phyloP scores from a whole-genome alignment of 345 rosid genomes.

The Populus davidiana region DNA sequence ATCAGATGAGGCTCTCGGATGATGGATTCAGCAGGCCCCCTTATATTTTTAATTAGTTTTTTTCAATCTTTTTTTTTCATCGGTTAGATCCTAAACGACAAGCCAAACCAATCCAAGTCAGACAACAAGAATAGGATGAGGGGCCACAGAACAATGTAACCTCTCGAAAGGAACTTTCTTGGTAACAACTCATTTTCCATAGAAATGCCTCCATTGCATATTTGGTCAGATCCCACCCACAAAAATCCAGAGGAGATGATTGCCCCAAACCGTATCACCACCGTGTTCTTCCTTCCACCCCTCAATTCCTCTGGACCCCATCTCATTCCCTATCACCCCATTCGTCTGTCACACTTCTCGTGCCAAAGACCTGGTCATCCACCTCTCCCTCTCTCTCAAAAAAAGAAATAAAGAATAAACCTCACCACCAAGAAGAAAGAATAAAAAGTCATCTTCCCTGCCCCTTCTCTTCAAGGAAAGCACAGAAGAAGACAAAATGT shows the following conservation, averaged over 20 bases:
- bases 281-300: neutral
- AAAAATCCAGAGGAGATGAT: neutral
- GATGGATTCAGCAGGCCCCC: too few relatives aligned
- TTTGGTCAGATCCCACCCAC: too few relatives aligned
- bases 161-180: too few relatives aligned
- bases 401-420: neutral
- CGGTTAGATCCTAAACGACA: too few relatives aligned
- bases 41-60: too few relatives aligned
- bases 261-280: neutral
- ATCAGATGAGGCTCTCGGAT: too few relatives aligned
- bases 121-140: too few relatives aligned
- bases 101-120: too few relatives aligned
- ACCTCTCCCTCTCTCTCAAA: neutral
- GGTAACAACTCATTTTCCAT: too few relatives aligned
- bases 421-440: neutral
- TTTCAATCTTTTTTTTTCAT: too few relatives aligned
- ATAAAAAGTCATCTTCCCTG: neutral
- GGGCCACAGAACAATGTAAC: too few relatives aligned
- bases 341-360: neutral
- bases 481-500: neutral
- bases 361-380: neutral
- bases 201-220: too few relatives aligned
- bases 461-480: neutral
- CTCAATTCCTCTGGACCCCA: neutral
- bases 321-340: neutral